Percentiles rank a stretch among this genome's conserved stretches.
Evolutionary conservation across 2,329 filamentous ascomycete genomes (phyloP).

Genomic region (Sphaerulina vaccinii): DNA sequence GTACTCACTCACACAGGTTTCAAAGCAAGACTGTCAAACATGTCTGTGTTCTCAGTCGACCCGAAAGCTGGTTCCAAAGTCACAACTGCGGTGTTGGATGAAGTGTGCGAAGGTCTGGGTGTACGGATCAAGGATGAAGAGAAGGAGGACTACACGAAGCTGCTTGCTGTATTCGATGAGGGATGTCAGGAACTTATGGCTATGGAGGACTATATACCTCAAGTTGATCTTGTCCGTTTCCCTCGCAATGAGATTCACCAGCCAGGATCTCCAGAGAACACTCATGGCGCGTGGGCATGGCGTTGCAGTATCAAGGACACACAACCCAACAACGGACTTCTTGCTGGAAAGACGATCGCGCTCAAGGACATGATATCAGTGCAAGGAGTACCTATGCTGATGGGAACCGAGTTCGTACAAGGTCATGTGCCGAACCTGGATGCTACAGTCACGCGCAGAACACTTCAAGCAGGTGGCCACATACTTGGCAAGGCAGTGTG

Average conservation of each 20-base stretch:
- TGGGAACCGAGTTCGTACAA: slow-evolving; percentile 46
- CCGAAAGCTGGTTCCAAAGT: slow-evolving; percentile 29
- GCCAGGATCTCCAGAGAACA: slow-evolving; percentile 35
- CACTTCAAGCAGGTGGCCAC: slow-evolving; percentile 45
- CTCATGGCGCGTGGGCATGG: slow-evolving; percentile 47
- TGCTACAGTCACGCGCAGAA: slow-evolving; percentile 47
- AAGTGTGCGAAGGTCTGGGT: slow-evolving; percentile 36
- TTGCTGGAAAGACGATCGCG: slow-evolving; percentile 43
- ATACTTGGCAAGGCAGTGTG: slow-evolving; percentile 50
- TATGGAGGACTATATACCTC: slow-evolving; percentile 25
- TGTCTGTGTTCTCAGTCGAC: background rate
- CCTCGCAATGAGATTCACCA: background rate
- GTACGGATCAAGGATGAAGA: slow-evolving; percentile 39
- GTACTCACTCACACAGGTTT: background rate
- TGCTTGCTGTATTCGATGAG: slow-evolving; percentile 44
- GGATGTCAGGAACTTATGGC: slow-evolving; percentile 40
- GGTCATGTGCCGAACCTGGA: slow-evolving; percentile 42
- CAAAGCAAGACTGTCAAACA: background rate
- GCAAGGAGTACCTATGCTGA: slow-evolving; percentile 45
- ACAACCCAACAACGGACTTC: slow-evolving; percentile 29
- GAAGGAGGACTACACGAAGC: slow-evolving; percentile 40
- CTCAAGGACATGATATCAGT: slow-evolving; percentile 53
- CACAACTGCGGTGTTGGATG: slow-evolving; percentile 36
- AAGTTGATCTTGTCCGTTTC: background rate
- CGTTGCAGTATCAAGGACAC: slow-evolving; percentile 40